A percentile compares a stretch with the other conserved stretches of the same genome.
These are phyloP conservation scores for Ganoderma boninense DNA, from an alignment of 1,284 basidiomycete species.

Conservation along the genomic window DNA sequence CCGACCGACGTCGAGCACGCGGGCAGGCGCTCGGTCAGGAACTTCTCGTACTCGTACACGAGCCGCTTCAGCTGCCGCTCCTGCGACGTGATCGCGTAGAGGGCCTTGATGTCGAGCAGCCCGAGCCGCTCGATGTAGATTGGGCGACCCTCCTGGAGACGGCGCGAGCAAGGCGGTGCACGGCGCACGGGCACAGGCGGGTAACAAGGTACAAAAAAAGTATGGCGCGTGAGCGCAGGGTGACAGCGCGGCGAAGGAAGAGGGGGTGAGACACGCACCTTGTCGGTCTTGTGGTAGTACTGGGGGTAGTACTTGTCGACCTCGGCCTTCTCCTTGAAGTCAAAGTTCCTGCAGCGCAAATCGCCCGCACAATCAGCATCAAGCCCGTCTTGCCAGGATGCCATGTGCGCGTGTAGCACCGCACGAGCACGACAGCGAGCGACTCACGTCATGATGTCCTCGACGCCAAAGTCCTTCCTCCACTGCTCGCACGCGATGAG, in stretches of 20 bases:
- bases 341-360: conserved; percentile 71
- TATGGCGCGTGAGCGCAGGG: background rate
- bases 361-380: conserved; percentile 2
- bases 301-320: conserved; percentile 97
- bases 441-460: conserved; percentile 84
- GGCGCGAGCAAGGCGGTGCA: background rate
- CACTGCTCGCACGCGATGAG: conserved; percentile 86
- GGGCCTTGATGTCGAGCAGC: conserved; percentile 86
- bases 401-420: conserved; percentile 24
- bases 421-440: background rate
- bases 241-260: background rate
- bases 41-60: conserved; percentile 95
- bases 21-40: conserved; percentile 82
- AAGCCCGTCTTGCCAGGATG: background rate
- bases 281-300: conserved; percentile 97
- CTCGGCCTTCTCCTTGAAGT: conserved; percentile 85
- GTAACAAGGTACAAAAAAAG: background rate
- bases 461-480: conserved; percentile 90
- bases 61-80: conserved; percentile 93
- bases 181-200: background rate
- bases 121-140: conserved; percentile 96
- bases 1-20: conserved; percentile 80
- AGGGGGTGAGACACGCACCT: conserved; percentile 52
- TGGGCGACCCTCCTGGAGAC: conserved; percentile 87
- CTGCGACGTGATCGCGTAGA: conserved; percentile 84